Base-by-base conservation (phyloP, 176 grass and related monocot species). In the Juncus effusus region DNA sequence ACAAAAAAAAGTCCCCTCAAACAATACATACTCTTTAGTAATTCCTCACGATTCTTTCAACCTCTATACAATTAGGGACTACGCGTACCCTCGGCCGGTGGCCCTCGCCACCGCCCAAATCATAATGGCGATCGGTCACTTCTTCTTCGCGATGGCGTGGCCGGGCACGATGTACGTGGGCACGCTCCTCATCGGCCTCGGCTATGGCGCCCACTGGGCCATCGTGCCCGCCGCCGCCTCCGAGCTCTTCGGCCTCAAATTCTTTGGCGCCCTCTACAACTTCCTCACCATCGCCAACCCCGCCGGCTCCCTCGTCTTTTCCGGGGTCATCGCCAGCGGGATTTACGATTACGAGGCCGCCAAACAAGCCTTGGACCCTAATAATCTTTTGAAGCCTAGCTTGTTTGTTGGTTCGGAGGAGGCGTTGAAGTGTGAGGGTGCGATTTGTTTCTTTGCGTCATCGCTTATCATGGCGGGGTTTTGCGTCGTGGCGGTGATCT, bases 381-480 rank as follows among this genome's bases (percentile, higher is more conserved):
- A 61, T 9, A 83, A 84, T 59, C 63, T 63, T 9, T 54, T 74
- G 40, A 78, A 81, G 6, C n/a, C 16, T 54, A 62, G 12, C 40
- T 64, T 75, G 36, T 63, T 80, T 40, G 64, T 81, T 2, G 49
- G 62, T 3, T 78, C 3, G 0, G 52, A 85, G 54, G 74, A 80
- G 14, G 8, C 61, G 13, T 42, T 85, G 38, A 90, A 90, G 80
- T 96, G 91, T 2, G 67, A 82, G 47, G 91, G 91, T 3, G 56
- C 78, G 45, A 60, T 96, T 54, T 96, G 91, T 76, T 96, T 96
- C 73, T 96, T 87, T 61, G 55, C 90, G 4, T 96, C 91, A 9
- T 96, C 91, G 2, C 49, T 90, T 65, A 85, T 96, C 40, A 96
- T 96, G 91, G 83, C 87, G 2, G 78, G 87, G 19, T 90, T 96